phyloP scores from a whole-genome alignment of 768 basidiomycete species.

The Lenzites betulinus region DNA sequence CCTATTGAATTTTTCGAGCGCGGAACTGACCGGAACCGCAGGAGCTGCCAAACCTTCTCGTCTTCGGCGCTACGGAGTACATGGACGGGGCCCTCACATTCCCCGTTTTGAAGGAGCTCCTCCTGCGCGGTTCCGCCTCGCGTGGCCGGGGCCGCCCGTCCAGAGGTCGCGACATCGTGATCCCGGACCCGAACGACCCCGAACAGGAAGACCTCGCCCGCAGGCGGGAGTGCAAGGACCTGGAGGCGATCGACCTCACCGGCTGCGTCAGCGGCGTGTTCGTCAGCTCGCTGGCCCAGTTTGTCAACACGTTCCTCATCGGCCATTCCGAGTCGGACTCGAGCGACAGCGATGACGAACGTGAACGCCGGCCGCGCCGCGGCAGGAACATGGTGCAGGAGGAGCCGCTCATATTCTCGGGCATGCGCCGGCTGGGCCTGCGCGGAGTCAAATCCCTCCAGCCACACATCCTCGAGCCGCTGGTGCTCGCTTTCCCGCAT shows the following conservation, averaged over 20 bases:
- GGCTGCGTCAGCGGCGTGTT: conserved; percentile 94
- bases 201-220: conserved; percentile 82
- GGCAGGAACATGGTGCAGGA: conserved; percentile 38
- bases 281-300: conserved; percentile 80
- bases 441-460: conserved; percentile 81
- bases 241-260: conserved; percentile 91
- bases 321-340: conserved; percentile 44
- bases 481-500: conserved; percentile 79
- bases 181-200: conserved; percentile 51
- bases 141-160: conserved; percentile 68
- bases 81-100: conserved; percentile 93
- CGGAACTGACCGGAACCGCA: conserved; percentile 33
- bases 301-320: conserved; percentile 68
- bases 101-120: conserved; percentile 84
- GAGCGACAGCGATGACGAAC: conserved; percentile 44
- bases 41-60: conserved; percentile 86
- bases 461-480: conserved; percentile 65
- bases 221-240: conserved; percentile 68
- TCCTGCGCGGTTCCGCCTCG: conserved; percentile 80
- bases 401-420: conserved; percentile 64
- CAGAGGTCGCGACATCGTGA: conserved; percentile 58
- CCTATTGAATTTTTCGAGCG: background rate
- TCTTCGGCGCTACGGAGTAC: conserved; percentile 97
- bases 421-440: conserved; percentile 75
- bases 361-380: conserved; percentile 38